Base-by-base conservation (phyloP, 139 green algal species). In the Volvox africanus region DNA sequence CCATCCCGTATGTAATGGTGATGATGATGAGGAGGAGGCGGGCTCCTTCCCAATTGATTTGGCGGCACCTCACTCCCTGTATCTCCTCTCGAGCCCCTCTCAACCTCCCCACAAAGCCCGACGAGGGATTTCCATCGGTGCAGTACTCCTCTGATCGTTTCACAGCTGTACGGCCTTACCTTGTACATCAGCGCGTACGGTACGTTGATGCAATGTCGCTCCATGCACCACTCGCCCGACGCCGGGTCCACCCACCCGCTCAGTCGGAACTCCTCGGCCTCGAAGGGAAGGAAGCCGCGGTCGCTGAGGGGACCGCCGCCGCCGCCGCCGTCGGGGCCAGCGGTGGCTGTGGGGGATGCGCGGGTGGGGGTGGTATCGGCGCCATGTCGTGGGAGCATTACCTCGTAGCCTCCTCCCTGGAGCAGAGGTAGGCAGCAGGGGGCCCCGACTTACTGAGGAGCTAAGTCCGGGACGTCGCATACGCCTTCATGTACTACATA, bases 401-500 rank as follows among this genome's bases (percentile, higher is more conserved):
- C 62, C 14, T 88, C 82, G 33, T 80, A 88, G 2, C 82, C 82
- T 35, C 82, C 82, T 14, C 82, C 82, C 82, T 87, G 81, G 36
- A n/a, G n/a, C n/a, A n/a, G n/a, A n/a, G n/a, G n/a, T n/a, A n/a
- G n/a, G n/a, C n/a, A n/a, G n/a, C n/a, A n/a, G n/a, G n/a, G n/a
- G n/a, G n/a, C n/a, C n/a, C n/a, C n/a, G n/a, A n/a, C n/a, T n/a
- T n/a, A n/a, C n/a, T n/a, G n/a, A n/a, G n/a, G n/a, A n/a, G n/a
- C n/a, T n/a, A n/a, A n/a, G n/a, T n/a, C n/a, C n/a, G n/a, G n/a
- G n/a, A n/a, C n/a, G n/a, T n/a, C n/a, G n/a, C n/a, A n/a, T n/a
- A n/a, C n/a, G n/a, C n/a, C n/a, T n/a, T n/a, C n/a, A n/a, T n/a
- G n/a, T n/a, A n/a, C n/a, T n/a, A n/a, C n/a, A n/a, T n/a, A n/a